These are phyloP conservation scores for Podosphaera leucotricha DNA, from an alignment of 2,329 filamentous ascomycete genomes.

Conservation along the genomic window DNA sequence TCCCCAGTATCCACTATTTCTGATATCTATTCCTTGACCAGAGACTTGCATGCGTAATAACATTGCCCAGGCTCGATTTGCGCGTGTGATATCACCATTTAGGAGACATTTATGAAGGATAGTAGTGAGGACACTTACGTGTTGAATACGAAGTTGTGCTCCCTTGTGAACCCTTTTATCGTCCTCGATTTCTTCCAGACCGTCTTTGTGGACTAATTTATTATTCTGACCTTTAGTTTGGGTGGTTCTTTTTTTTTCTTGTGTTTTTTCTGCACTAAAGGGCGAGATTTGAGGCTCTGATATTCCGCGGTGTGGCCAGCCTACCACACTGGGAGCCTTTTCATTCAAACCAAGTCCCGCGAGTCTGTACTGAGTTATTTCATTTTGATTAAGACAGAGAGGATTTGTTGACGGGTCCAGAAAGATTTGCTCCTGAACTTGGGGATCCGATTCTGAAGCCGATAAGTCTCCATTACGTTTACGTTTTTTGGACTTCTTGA, in stretches of 20 bases:
- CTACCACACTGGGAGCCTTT: constrained; percentile 19
- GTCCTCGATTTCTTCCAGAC: constrained; percentile 3
- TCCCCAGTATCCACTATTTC: constrained; percentile 50
- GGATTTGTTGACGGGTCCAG: constrained; percentile 22
- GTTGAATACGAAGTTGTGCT: constrained; percentile 21
- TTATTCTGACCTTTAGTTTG: not conserved
- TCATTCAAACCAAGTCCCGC: constrained; percentile 29
- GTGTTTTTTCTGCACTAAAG: not conserved
- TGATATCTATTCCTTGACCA: constrained; percentile 38
- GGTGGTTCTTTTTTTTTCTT: constrained; percentile 1
- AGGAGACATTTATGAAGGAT: constrained; percentile 52
- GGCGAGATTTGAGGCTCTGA: constrained; percentile 4
- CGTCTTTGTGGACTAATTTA: constrained; percentile 2
- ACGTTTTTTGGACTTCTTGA: not conserved
- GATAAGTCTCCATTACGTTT: not conserved
- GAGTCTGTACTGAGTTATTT: constrained; percentile 27
- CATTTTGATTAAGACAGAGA: constrained; percentile 27
- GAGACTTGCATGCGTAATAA: constrained; percentile 37
- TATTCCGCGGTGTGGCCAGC: constrained; percentile 29
- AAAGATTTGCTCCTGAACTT: not conserved
- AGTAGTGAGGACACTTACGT: constrained; percentile 43
- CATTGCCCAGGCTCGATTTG: constrained; percentile 51
- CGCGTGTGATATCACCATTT: constrained; percentile 44
- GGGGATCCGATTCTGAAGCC: not conserved
- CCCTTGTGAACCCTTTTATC: constrained; percentile 3